Evolutionary conservation across 176 grass and related monocot species (phyloP).

Genomic region (Saccharum officinarum): DNA sequence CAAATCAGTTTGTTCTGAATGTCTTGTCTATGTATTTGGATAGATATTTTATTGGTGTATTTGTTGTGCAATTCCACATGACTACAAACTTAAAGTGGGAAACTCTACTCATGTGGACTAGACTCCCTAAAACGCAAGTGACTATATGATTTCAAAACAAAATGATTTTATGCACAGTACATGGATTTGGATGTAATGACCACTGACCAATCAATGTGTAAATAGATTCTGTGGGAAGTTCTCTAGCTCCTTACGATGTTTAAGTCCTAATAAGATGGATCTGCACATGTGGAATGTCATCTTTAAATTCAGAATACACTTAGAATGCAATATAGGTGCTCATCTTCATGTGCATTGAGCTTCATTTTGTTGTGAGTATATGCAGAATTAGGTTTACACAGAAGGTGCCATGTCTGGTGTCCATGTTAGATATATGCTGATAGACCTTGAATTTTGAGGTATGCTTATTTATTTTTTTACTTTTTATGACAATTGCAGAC

Average conservation of each 20-base stretch:
- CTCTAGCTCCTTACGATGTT: neutral
- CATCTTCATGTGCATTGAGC: neutral
- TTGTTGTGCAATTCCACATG: neutral
- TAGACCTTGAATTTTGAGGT: conserved; percentile 8
- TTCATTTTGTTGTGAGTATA: conserved; percentile 6
- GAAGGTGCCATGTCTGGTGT: neutral
- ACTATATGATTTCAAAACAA: neutral
- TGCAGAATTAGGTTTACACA: neutral
- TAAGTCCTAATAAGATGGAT: neutral
- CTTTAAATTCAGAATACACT: neutral
- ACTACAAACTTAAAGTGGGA: neutral
- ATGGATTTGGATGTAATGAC: neutral
- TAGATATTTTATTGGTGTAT: conserved; percentile 1
- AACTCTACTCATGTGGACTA: neutral
- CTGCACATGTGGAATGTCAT: neutral
- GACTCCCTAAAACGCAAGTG: neutral
- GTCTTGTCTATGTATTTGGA: conserved; percentile 6
- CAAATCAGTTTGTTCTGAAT: neutral
- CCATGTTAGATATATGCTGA: neutral
- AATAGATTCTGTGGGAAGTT: neutral
- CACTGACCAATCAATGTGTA: neutral
- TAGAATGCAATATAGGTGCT: neutral
- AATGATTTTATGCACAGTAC: too few relatives aligned
- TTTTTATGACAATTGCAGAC: conserved; percentile 43
- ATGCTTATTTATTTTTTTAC: neutral